Base-by-base conservation (phyloP, 1,139 yeast genomes). In the Magnusiomyces magnusii region DNA sequence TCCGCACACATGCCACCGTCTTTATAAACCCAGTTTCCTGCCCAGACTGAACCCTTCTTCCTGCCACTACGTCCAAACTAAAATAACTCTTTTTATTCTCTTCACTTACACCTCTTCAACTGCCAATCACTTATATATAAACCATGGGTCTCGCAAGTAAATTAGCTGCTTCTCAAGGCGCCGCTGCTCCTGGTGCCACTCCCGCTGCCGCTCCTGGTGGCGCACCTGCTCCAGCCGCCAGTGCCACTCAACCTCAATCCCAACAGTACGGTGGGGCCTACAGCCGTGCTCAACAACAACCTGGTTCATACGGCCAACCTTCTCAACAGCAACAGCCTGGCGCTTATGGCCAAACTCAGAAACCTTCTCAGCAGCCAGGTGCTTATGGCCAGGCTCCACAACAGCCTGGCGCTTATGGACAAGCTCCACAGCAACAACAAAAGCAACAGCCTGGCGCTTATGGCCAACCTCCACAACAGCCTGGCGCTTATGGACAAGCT, bases 71-170 rank as follows among this genome's bases (percentile, higher is more conserved):
- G n/a, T n/a, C n/a, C n/a, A n/a, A n/a, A n/a, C n/a, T n/a, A n/a
- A n/a, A n/a, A 31, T 7, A 7, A 31, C 36, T 31, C 7, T 31
- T 31, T 31, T 7, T 31, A 7, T 31, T 31, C 7, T 31, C 13
- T 31, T 31, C 7, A 7, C 13, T 31, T 31, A 31, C 13, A 7
- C 13, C 13, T 31, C 7, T 31, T 31, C 13, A 7, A 31, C 13
- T 31, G 7, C 36, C 49, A 44, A 53, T 41, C 13, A 19, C 10
- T 36, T 28, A 24, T 67, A 68, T 36, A 69, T n/a, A n/a, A n/a
- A n/a, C n/a, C n/a, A 63, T 54, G 75, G 64, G 51, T 65, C 64
- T 39, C 73, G 78, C 68, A 19, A 66, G 66, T 59, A 66, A 66
- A 60, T 59, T 66, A 28, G 65, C 64, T n/a, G 64, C 67, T 31